Percentiles rank a stretch among this genome's conserved stretches.
Evolutionary conservation across 2,329 filamentous ascomycete genomes (phyloP).

Genomic region (Teratosphaeria pseudoeucalypti): DNA sequence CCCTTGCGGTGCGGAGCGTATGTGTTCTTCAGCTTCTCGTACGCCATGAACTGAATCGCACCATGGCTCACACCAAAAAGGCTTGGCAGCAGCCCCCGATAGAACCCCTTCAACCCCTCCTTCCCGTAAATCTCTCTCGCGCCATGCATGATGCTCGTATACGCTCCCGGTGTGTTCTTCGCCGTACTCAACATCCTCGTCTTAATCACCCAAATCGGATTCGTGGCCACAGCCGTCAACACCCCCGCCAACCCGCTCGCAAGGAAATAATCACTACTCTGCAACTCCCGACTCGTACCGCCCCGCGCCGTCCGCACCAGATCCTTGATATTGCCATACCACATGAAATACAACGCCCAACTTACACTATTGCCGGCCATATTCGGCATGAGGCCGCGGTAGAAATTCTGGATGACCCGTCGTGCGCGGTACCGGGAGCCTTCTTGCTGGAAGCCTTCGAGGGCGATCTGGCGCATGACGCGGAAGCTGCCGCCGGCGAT

Average conservation of each 20-base stretch:
- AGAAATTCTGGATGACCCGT: slow-evolving; percentile 49
- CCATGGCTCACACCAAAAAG: slow-evolving; percentile 83
- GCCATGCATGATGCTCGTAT: slow-evolving; percentile 66
- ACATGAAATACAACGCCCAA: slow-evolving; percentile 89
- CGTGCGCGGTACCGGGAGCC: not conserved
- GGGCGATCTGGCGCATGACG: slow-evolving; percentile 17
- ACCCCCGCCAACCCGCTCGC: slow-evolving; percentile 61
- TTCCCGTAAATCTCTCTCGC: slow-evolving; percentile 52
- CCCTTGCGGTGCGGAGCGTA: slow-evolving; percentile 33
- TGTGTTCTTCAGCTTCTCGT: slow-evolving; percentile 64
- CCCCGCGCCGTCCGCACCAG: slow-evolving; percentile 35
- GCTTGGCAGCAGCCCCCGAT: slow-evolving; percentile 73
- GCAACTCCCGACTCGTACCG: slow-evolving; percentile 32
- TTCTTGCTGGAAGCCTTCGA: slow-evolving; percentile 3
- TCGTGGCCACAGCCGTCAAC: slow-evolving; percentile 72
- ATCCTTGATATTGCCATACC: slow-evolving; percentile 52
- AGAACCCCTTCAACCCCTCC: slow-evolving; percentile 74
- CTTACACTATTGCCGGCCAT: slow-evolving; percentile 79
- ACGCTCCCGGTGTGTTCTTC: slow-evolving; percentile 62
- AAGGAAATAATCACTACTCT: slow-evolving; percentile 66
- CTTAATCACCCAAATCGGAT: slow-evolving; percentile 97
- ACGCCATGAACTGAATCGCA: slow-evolving; percentile 90
- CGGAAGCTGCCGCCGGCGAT: slow-evolving; percentile 17
- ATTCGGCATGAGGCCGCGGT: slow-evolving; percentile 83
- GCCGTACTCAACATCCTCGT: slow-evolving; percentile 91